phyloP scores from a whole-genome alignment of 2,329 filamentous ascomycete species.

The Acarospora socialis region DNA sequence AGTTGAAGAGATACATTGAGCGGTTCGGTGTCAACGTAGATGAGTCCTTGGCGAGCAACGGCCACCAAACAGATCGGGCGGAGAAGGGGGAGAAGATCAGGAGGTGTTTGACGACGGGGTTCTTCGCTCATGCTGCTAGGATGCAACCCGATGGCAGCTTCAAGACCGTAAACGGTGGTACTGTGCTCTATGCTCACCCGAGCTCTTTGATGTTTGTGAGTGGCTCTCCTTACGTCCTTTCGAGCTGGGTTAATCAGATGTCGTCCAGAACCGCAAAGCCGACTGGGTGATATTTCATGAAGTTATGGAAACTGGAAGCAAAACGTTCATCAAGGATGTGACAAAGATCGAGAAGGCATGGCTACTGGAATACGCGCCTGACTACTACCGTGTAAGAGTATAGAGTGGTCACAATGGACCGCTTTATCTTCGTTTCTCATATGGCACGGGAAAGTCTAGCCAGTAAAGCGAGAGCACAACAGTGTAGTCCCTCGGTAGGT shows the following conservation, averaged over 20 bases:
- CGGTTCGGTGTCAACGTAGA: constrained; percentile 61
- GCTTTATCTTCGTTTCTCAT: too few species aligned
- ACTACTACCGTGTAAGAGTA: constrained; percentile 54
- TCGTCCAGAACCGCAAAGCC: constrained; percentile 60
- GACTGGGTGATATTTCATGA: constrained; percentile 96
- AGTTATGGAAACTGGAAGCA: constrained; percentile 74
- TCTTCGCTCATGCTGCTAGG: constrained; percentile 81
- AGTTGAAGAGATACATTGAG: constrained; percentile 76
- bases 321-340: constrained; percentile 81
- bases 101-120: constrained; percentile 74
- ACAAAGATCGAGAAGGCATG: constrained; percentile 91
- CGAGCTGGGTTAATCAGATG: constrained; percentile 1
- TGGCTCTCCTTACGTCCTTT: constrained; percentile 12
- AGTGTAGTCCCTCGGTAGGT: too few species aligned
- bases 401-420: too few species aligned
- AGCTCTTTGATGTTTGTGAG: constrained; percentile 75
- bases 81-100: constrained; percentile 59
- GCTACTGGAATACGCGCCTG: constrained; percentile 75
- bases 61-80: constrained; percentile 19
- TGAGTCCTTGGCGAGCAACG: constrained; percentile 37
- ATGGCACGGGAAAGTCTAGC: too few species aligned
- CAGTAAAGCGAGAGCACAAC: too few species aligned
- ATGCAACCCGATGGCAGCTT: constrained; percentile 93
- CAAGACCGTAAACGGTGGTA: constrained; percentile 65
- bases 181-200: constrained; percentile 73